Conservation (phyloP, 2,329 filamentous ascomycete genomes). For the Aspergillus puulaauensis region DNA sequence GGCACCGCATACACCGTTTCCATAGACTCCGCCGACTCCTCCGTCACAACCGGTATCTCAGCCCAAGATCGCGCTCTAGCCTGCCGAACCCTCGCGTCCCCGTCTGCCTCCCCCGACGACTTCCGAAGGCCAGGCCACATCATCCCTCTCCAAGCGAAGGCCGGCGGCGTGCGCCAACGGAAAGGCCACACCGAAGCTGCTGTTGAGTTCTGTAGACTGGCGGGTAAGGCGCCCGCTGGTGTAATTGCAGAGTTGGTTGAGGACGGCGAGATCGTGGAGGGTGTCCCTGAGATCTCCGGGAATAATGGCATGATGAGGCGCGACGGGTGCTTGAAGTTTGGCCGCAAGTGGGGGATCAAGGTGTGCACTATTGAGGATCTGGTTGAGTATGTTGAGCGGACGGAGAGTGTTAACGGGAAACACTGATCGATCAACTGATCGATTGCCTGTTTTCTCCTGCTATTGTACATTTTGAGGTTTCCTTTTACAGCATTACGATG, state of each 20-base stretch:
- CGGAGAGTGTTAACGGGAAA: conserved; percentile 54
- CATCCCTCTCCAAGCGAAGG: conserved; percentile 74
- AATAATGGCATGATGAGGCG: conserved; percentile 85
- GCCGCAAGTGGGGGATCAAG: conserved; percentile 81
- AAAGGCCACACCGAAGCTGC: conserved; percentile 91
- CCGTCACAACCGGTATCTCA: conserved; percentile 83
- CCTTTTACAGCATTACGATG: background rate
- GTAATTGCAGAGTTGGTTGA: conserved; percentile 93
- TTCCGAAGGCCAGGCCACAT: conserved; percentile 88
- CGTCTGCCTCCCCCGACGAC: conserved; percentile 53
- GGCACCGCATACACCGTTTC: conserved; percentile 91
- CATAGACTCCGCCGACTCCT: conserved; percentile 72
- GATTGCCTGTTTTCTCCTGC: background rate
- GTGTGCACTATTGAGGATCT: conserved; percentile 95
- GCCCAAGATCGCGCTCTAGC: conserved; percentile 83
- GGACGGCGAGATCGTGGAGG: conserved; percentile 71
- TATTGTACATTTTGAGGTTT: conserved; percentile 1
- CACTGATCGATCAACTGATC: conserved; percentile 21
- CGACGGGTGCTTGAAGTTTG: conserved; percentile 85
- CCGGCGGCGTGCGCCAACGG: conserved; percentile 77
- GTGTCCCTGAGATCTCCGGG: conserved; percentile 63
- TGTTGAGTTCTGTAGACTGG: conserved; percentile 82
- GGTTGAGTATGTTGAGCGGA: conserved; percentile 74
- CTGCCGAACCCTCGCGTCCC: conserved; percentile 73
- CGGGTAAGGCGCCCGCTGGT: conserved; percentile 72